Percentiles rank a stretch among this genome's conserved stretches.
Conservation (phyloP, 2,329 filamentous ascomycete species). For the Aquanectria penicillioides region DNA sequence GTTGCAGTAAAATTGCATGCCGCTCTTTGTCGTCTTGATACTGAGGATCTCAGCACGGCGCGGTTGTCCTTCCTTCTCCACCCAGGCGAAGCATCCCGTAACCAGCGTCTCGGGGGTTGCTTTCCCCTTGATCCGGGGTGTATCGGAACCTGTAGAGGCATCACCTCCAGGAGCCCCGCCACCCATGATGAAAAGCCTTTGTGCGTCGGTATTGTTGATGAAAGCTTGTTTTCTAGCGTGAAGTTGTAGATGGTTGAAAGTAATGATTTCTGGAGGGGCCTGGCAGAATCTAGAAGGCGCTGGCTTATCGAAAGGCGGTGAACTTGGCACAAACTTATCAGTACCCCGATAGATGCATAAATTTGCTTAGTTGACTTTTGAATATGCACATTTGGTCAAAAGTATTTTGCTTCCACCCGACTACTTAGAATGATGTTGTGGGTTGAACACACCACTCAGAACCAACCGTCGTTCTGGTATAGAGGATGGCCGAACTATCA, state of each 20-base stretch:
- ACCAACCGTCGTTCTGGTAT: neutral
- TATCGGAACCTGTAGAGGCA: conserved; percentile 65
- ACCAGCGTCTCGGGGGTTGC: conserved; percentile 85
- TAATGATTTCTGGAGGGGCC: conserved; percentile 36
- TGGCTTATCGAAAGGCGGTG: conserved; percentile 42
- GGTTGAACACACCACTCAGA: neutral
- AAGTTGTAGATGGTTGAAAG: conserved; percentile 19
- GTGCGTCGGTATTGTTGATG: conserved; percentile 36
- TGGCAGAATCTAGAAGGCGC: conserved; percentile 39
- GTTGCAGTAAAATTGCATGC: conserved; percentile 93
- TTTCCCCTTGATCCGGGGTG: conserved; percentile 75
- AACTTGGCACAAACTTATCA: conserved; percentile 32
- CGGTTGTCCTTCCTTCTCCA: conserved; percentile 79
- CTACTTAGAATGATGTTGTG: conserved; percentile 13
- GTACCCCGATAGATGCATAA: conserved; percentile 35
- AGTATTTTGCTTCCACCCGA: conserved; percentile 8
- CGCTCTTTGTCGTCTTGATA: conserved; percentile 88
- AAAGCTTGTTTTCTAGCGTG: conserved; percentile 27
- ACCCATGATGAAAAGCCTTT: conserved; percentile 60
- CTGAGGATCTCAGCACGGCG: conserved; percentile 97
- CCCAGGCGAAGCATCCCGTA: conserved; percentile 69
- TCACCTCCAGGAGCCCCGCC: conserved; percentile 61
- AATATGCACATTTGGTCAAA: neutral
- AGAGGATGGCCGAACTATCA: conserved; percentile 60
- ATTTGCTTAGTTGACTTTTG: conserved; percentile 27